Conservation (phyloP, 495 filamentous ascomycete genomes). For the Astrothelium subdiscretum region DNA sequence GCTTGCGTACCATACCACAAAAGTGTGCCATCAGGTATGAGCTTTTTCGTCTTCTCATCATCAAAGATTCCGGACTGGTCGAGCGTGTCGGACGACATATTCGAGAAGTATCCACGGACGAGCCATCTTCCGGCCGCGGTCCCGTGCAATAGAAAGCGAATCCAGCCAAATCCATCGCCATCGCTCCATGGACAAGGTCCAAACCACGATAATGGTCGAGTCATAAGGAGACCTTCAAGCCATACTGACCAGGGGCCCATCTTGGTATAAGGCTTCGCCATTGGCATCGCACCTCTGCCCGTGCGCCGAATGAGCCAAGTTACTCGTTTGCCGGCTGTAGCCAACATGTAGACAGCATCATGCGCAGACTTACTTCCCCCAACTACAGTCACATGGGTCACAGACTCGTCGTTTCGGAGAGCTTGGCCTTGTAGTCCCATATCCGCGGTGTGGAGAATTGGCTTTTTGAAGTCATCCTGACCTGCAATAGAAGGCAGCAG, state of each 20-base stretch:
- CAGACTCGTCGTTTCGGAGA: conserved; percentile 21
- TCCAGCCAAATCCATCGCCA: conserved; percentile 35
- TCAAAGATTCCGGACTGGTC: not conserved
- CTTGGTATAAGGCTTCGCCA: conserved; percentile 53
- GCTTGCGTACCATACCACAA: conserved; percentile 30
- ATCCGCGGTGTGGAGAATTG: conserved; percentile 46
- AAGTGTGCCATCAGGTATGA: not conserved
- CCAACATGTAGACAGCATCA: conserved; percentile 64
- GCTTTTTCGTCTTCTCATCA: not conserved
- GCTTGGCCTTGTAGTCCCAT: not conserved
- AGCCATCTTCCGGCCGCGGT: conserved; percentile 57
- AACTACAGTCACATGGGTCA: conserved; percentile 44
- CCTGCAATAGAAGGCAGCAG: conserved; percentile 28
- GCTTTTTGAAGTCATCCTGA: conserved; percentile 38
- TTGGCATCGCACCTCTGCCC: conserved; percentile 64
- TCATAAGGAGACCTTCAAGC: conserved; percentile 55
- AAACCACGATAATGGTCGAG: conserved; percentile 53
- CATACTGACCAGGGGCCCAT: conserved; percentile 36
- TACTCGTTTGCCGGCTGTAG: conserved; percentile 51
- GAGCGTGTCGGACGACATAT: not conserved
- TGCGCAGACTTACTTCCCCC: conserved; percentile 66
- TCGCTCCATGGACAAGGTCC: conserved; percentile 52
- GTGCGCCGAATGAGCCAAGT: conserved; percentile 70
- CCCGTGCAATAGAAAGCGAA: conserved; percentile 50
- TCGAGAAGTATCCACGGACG: conserved; percentile 13